Percentiles rank a stretch among this genome's conserved stretches.
Evolutionary conservation across 345 rosid genomes (phyloP).

Genomic region (Physaria fendleri): DNA sequence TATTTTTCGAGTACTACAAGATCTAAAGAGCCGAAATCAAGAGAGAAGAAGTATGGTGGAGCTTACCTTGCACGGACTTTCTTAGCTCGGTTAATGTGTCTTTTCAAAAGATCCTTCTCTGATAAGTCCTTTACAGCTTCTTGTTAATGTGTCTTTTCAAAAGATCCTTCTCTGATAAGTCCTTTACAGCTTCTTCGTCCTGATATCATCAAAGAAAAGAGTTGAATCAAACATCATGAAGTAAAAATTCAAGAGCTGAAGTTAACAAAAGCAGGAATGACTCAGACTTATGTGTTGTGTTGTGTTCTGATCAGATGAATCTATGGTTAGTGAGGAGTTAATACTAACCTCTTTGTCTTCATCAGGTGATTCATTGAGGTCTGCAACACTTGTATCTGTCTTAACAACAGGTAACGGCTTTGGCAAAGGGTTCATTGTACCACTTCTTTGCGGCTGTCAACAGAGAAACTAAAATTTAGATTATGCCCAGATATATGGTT

Average conservation of each 20-base stretch:
- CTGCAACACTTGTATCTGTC: conserved; percentile 31
- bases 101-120: conserved; percentile 55
- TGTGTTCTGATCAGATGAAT: background rate
- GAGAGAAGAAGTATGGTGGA: background rate
- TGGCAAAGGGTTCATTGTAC: conserved; percentile 55
- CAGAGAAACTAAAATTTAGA: conserved; percentile 20
- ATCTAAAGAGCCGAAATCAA: background rate
- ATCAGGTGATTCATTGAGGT: conserved; percentile 32
- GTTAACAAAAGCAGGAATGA: background rate
- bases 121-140: conserved; percentile 47
- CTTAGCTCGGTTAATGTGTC: conserved; percentile 65
- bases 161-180: conserved; percentile 57
- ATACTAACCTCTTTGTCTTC: conserved; percentile 49
- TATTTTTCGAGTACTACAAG: background rate
- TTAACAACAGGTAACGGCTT: conserved; percentile 57
- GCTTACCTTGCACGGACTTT: conserved; percentile 66
- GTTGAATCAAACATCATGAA: conserved; percentile 7
- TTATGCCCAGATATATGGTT: background rate
- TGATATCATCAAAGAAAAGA: conserved; percentile 23
- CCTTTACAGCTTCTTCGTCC: conserved; percentile 52
- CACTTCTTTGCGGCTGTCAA: conserved; percentile 50
- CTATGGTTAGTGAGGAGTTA: conserved; percentile 5
- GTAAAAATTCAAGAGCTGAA: background rate
- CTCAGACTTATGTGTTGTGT: background rate
- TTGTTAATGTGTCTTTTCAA: conserved; percentile 55